phyloP scores from a whole-genome alignment of 2,329 filamentous ascomycete species.

The Elsinoe ampelina region DNA sequence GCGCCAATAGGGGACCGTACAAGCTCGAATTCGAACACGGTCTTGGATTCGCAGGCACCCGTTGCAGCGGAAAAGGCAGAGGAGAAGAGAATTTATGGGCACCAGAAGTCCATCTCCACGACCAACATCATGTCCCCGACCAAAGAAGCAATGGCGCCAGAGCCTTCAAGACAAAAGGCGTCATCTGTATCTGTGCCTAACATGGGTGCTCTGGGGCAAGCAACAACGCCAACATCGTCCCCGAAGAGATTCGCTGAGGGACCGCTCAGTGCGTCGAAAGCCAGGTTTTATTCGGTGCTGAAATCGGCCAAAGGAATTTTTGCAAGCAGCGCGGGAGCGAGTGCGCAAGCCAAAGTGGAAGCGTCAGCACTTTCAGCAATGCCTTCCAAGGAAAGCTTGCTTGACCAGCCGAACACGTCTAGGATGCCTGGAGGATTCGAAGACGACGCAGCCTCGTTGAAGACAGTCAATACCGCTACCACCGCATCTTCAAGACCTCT shows the following conservation, averaged over 20 bases:
- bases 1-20: conserved; percentile 35
- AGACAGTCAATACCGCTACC: conserved; percentile 19
- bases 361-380: conserved; percentile 33
- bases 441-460: conserved; percentile 19
- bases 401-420: conserved; percentile 13
- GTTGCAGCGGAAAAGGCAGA: conserved; percentile 1
- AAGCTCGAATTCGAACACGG: conserved; percentile 17
- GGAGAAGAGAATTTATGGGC: conserved; percentile 16
- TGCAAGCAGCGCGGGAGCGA: conserved; percentile 58
- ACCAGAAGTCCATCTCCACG: conserved; percentile 29
- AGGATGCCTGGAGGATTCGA: conserved; percentile 27
- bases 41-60: neutral
- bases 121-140: conserved; percentile 38
- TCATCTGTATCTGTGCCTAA: conserved; percentile 36
- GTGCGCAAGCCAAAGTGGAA: conserved; percentile 51
- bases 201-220: conserved; percentile 26
- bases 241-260: conserved; percentile 57
- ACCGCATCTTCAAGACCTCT: conserved; percentile 14
- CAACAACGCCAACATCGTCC: conserved; percentile 51
- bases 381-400: conserved; percentile 12
- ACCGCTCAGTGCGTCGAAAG: conserved; percentile 84
- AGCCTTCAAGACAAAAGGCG: conserved; percentile 47
- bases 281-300: conserved; percentile 81
- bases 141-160: conserved; percentile 27
- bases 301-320: conserved; percentile 81